phyloP scores from a whole-genome alignment of 441 rosid species.

The Adansonia rubrostipa region DNA sequence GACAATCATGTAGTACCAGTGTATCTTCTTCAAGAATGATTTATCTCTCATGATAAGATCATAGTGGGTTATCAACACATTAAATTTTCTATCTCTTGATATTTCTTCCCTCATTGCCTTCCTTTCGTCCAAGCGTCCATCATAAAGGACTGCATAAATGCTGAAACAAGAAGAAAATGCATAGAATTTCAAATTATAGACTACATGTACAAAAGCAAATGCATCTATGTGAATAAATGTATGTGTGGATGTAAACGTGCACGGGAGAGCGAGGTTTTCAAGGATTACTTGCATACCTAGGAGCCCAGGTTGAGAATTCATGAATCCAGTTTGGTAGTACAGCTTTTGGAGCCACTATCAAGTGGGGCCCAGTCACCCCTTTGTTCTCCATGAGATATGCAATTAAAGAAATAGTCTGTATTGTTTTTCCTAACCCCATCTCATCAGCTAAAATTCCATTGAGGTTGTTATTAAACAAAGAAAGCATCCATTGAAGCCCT shows the following conservation, averaged over 20 bases:
- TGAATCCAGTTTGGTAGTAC: conserved; percentile 72
- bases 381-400: conserved; percentile 94
- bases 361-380: conserved; percentile 84
- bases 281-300: conserved; percentile 51
- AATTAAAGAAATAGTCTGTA: conserved; percentile 92
- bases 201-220: background rate
- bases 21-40: conserved; percentile 86
- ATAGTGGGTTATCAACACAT: conserved; percentile 92
- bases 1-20: conserved; percentile 91
- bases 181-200: conserved; percentile 30
- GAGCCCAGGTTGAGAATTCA: conserved; percentile 96
- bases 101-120: conserved; percentile 80
- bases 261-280: background rate
- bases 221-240: background rate
- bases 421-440: conserved; percentile 99
- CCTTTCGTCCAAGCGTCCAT: conserved; percentile 96
- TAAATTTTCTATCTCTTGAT: conserved; percentile 67
- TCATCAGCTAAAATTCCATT: conserved; percentile 99
- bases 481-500: conserved; percentile 99
- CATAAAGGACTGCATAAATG: conserved; percentile 91
- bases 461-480: conserved; percentile 93
- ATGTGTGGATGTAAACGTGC: conserved; percentile 17
- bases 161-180: conserved; percentile 50
- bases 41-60: conserved; percentile 97
- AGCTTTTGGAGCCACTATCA: conserved; percentile 99